phyloP scores from a whole-genome alignment of 2,329 filamentous ascomycete genomes.

The Pseudocercospora pini-densiflorae region DNA sequence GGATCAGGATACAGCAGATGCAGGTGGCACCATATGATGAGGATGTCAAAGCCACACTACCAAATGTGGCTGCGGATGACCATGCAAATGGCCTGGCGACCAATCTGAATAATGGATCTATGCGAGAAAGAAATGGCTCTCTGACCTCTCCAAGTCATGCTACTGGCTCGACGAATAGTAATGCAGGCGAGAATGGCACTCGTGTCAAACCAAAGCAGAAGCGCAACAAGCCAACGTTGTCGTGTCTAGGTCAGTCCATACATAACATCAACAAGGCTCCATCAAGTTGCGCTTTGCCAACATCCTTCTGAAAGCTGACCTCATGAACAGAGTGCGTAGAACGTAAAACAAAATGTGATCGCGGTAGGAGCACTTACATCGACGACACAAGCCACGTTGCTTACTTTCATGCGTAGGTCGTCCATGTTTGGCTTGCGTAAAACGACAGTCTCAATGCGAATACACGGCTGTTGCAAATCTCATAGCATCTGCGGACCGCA shows the following conservation, averaged over 20 bases:
- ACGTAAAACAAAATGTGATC: constrained; percentile 83
- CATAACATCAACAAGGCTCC: too few relatives aligned
- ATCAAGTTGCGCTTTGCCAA: too few relatives aligned
- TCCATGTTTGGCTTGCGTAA: constrained; percentile 67
- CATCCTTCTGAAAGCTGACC: too few relatives aligned
- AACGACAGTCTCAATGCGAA: constrained; percentile 74
- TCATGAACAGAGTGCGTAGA: constrained; percentile 64
- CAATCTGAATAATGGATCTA: not conserved
- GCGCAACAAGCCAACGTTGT: constrained; percentile 81
- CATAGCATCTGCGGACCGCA: constrained; percentile 59
- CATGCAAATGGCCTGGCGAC: constrained; percentile 2
- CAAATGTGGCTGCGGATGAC: not conserved
- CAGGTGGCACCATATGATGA: constrained; percentile 9
- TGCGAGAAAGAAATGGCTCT: not conserved
- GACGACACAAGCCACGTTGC: not conserved
- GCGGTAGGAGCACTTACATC: constrained; percentile 38
- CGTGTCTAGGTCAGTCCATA: constrained; percentile 60
- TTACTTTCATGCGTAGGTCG: constrained; percentile 49
- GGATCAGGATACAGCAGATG: constrained; percentile 4
- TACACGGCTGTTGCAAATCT: constrained; percentile 79
- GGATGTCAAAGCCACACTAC: constrained; percentile 1
- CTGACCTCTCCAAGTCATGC: not conserved
- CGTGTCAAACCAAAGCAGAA: constrained; percentile 65
- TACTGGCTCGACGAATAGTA: not conserved
- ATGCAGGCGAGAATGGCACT: constrained; percentile 1